A percentile compares a stretch with the other conserved stretches of the same genome.
These are phyloP conservation scores for Seiridium unicorne DNA, from an alignment of 2,329 filamentous ascomycete species.

Conservation along the genomic window DNA sequence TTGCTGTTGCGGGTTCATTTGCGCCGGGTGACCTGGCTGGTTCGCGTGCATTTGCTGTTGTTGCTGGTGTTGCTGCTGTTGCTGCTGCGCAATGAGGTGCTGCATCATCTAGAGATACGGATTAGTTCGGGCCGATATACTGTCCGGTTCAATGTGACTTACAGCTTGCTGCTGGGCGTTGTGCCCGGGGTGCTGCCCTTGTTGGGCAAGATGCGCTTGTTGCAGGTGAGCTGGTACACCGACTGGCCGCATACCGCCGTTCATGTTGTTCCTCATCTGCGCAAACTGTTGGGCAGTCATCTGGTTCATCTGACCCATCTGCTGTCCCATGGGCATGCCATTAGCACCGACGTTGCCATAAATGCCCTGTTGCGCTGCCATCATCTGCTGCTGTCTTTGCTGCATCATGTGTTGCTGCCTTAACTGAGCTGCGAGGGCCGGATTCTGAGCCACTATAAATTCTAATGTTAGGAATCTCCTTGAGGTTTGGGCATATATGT, in stretches of 20 bases:
- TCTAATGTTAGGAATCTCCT: too few species aligned
- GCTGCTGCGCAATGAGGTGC: slow-evolving; percentile 29
- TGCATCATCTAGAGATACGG: slow-evolving; percentile 26
- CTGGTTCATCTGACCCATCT: slow-evolving; percentile 42
- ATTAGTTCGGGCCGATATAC: not conserved
- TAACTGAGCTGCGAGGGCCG: not conserved
- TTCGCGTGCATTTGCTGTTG: slow-evolving; percentile 39
- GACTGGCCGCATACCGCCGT: slow-evolving; percentile 32
- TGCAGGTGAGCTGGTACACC: slow-evolving; percentile 43
- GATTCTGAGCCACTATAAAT: not conserved
- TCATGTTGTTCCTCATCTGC: slow-evolving; percentile 31
- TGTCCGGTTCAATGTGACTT: not conserved
- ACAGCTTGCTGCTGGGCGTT: slow-evolving; percentile 17
- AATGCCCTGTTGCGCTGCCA: slow-evolving; percentile 30
- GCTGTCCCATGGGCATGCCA: slow-evolving; percentile 38
- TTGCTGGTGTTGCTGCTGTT: slow-evolving; percentile 40
- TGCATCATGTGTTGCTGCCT: slow-evolving; percentile 13
- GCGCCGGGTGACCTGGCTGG: slow-evolving; percentile 30
- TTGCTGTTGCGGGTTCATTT: slow-evolving; percentile 39
- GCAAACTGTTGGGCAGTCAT: slow-evolving; percentile 29
- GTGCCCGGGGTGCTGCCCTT: slow-evolving; percentile 23
- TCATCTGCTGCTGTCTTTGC: slow-evolving; percentile 19
- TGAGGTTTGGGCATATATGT: too few species aligned
- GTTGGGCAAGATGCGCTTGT: slow-evolving; percentile 31
- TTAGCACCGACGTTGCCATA: slow-evolving; percentile 10